Conservation (phyloP, 2,329 filamentous ascomycete genomes). For the Coniochaeta sp. region DNA sequence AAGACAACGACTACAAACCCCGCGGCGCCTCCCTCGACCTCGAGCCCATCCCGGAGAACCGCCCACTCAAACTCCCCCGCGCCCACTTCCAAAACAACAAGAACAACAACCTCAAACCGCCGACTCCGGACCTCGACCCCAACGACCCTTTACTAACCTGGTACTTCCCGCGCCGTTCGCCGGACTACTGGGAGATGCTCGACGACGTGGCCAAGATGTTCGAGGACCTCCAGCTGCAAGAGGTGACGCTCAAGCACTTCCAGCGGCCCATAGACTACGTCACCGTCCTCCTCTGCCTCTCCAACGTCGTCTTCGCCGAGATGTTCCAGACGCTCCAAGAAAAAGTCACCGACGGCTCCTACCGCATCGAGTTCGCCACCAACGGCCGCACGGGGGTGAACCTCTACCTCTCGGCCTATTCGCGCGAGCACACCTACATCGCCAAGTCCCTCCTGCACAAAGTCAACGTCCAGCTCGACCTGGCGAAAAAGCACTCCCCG, state of each 20-base stretch:
- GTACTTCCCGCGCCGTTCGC: background rate
- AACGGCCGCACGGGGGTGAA: background rate
- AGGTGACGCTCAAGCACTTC: constrained; percentile 2
- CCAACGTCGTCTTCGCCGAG: constrained; percentile 2
- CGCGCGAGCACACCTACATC: background rate
- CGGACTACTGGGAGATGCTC: constrained; percentile 1
- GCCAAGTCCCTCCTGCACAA: background rate
- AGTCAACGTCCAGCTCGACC: background rate
- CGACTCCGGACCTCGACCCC: background rate
- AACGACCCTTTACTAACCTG: background rate
- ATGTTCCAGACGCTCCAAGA: background rate
- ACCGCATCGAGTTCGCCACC: background rate
- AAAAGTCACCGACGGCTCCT: background rate
- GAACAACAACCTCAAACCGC: too few relatives aligned
- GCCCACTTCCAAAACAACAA: background rate
- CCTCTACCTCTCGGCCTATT: background rate
- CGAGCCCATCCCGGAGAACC: background rate
- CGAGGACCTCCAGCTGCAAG: background rate
- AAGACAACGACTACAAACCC: background rate
- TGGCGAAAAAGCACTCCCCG: background rate
- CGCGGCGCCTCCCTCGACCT: background rate
- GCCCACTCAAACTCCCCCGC: background rate
- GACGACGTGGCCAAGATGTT: constrained; percentile 2
- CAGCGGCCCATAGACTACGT: constrained; percentile 1
- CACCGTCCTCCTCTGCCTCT: background rate